Percentiles rank a stretch among this genome's conserved stretches.
Evolutionary conservation across 202 grass and related monocot genomes (phyloP).

Genomic region (Elaeis oleifera): DNA sequence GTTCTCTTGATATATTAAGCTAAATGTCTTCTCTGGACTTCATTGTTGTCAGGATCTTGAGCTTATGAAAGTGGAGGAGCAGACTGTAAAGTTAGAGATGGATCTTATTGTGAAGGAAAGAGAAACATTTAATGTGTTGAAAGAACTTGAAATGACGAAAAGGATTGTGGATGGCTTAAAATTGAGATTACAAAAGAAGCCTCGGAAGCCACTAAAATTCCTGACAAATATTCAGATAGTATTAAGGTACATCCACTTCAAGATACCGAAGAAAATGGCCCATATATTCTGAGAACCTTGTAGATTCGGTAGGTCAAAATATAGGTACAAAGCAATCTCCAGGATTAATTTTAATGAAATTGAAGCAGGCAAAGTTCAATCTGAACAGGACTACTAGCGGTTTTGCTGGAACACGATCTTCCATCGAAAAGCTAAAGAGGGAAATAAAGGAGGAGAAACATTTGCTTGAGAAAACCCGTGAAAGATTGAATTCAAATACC

Average conservation of each 20-base stretch:
- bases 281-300: not conserved
- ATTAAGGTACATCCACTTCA: conserved; percentile 22
- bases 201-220: conserved; percentile 8
- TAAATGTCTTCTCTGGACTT: conserved; percentile 7
- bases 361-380: too few relatives aligned
- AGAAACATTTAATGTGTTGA: conserved; percentile 75
- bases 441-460: conserved; percentile 42
- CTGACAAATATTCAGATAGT: conserved; percentile 2
- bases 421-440: too few relatives aligned
- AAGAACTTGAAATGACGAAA: conserved; percentile 74
- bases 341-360: too few relatives aligned
- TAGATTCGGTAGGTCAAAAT: not conserved
- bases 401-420: too few relatives aligned
- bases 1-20: not conserved
- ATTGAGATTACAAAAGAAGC: conserved; percentile 49
- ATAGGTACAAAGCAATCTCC: too few relatives aligned
- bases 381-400: too few relatives aligned
- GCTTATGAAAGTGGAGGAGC: conserved; percentile 94
- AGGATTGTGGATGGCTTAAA: conserved; percentile 58
- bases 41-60: conserved; percentile 70
- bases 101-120: conserved; percentile 92
- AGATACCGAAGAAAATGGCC: conserved; percentile 21
- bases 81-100: conserved; percentile 93
- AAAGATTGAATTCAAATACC: conserved; percentile 44
- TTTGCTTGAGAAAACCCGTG: conserved; percentile 60